Evolutionary conservation across 2,329 filamentous ascomycete genomes (phyloP).

Genomic region (Fusarium solani-melongenae): DNA sequence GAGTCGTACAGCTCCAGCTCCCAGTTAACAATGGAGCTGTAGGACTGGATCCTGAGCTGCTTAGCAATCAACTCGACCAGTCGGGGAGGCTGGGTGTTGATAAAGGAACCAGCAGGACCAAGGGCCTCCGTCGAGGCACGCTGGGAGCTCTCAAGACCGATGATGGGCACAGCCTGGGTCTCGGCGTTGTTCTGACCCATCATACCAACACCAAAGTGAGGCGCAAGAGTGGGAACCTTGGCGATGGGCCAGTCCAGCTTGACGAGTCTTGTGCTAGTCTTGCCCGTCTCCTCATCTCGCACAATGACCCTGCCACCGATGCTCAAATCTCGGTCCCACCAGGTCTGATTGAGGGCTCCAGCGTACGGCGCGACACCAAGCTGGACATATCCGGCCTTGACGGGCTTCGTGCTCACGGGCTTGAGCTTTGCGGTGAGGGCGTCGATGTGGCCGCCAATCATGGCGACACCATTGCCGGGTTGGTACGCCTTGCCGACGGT

Average conservation of each 20-base stretch:
- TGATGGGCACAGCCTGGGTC: constrained; percentile 93
- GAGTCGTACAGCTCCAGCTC: constrained; percentile 95
- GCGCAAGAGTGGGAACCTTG: constrained; percentile 88
- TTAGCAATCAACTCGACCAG: constrained; percentile 85
- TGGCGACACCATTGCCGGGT: constrained; percentile 86
- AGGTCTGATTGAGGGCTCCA: constrained; percentile 86
- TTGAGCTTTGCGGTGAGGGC: constrained; percentile 91
- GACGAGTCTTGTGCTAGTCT: constrained; percentile 84
- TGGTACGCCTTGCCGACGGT: constrained; percentile 82
- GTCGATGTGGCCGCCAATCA: constrained; percentile 93
- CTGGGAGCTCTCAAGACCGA: constrained; percentile 82
- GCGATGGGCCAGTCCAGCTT: constrained; percentile 97
- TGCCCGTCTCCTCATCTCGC: constrained; percentile 75
- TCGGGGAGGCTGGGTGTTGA: constrained; percentile 83
- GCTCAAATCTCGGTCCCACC: constrained; percentile 96
- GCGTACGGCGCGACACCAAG: constrained; percentile 94
- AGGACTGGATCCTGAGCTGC: constrained; percentile 78
- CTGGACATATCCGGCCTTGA: constrained; percentile 86
- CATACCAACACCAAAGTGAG: constrained; percentile 88
- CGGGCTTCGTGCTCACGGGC: constrained; percentile 87
- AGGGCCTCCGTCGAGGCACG: constrained; percentile 55
- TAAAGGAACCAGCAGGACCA: constrained; percentile 78
- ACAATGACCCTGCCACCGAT: constrained; percentile 92
- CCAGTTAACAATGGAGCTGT: constrained; percentile 88
- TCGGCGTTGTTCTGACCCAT: constrained; percentile 80